These are phyloP conservation scores for Mycena alexandri DNA, from an alignment of 768 basidiomycete genomes.

Conservation along the genomic window DNA sequence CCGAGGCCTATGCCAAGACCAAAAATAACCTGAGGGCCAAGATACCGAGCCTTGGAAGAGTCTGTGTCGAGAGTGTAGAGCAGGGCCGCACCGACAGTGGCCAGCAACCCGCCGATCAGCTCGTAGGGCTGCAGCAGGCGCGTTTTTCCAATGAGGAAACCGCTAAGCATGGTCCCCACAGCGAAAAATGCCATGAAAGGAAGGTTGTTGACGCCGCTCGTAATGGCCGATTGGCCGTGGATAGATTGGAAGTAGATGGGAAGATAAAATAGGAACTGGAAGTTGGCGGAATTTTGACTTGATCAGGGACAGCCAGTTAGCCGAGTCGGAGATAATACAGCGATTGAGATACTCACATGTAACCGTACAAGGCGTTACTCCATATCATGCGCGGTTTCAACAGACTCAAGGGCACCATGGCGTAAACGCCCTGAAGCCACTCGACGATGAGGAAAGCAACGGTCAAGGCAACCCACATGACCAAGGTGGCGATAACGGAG, in stretches of 20 bases:
- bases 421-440: conserved; percentile 11
- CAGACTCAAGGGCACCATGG: conserved; percentile 12
- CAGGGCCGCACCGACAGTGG: conserved; percentile 3
- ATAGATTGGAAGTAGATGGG: conserved; percentile 14
- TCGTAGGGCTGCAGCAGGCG: conserved; percentile 13
- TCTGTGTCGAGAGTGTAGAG: background rate
- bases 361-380: conserved; percentile 9
- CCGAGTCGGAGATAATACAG: background rate
- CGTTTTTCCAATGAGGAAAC: conserved; percentile 10
- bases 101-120: conserved; percentile 6
- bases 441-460: background rate
- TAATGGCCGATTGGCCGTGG: conserved; percentile 11
- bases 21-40: conserved; percentile 5
- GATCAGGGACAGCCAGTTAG: background rate
- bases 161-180: conserved; percentile 4
- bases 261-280: conserved; percentile 10
- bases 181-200: conserved; percentile 5
- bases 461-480: conserved; percentile 11
- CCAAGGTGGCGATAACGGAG: conserved; percentile 16
- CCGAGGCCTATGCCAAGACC: conserved; percentile 13
- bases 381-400: conserved; percentile 10
- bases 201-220: conserved; percentile 10
- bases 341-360: conserved; percentile 6
- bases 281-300: background rate
- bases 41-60: conserved; percentile 8